Base-by-base conservation (phyloP, 495 filamentous ascomycete genomes). In the Aspergillus asperescens region DNA sequence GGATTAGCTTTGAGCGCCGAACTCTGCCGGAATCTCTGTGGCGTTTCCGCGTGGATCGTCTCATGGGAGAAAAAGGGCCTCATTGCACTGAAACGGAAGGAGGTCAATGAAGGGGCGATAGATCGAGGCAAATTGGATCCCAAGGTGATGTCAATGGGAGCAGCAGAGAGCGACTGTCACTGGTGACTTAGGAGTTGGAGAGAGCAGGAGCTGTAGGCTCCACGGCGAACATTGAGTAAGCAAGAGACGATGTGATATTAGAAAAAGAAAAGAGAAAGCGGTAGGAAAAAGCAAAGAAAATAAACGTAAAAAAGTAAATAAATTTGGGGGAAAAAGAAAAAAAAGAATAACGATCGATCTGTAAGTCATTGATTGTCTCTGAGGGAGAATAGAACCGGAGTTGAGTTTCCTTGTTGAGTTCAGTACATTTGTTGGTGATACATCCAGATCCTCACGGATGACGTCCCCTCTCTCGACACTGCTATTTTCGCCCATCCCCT, bases 381-480 rank as follows among this genome's bases (percentile, higher is more conserved):
- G 41, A 16, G 16, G 37, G 52, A 40, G 32, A 43, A 45, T 25
- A n/a, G 13, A 37, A 52, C 12, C 31, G 13, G 40, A 48, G 31
- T 41, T 46, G 51, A 37, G 48, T 51, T 64, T 62, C 54, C 62
- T 47, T 24, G 46, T 62, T 54, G 42, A 56, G 59, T 37, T 22
- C 32, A 48, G 28, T 18, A 52, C 39, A 38, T 56, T 49, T 31
- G 44, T 19, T 43, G 27, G 48, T 69, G 65, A 67, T 65, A 64
- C 61, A 72, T 72, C 58, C 28, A 52, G 22, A 62, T 25, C 66
- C 41, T n/a, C 41, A 38, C 38, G 32, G n/a, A n/a, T 28, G 25
- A 9, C 48, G 38, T 47, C 41, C 35, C 13, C 57, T 56, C 58
- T 32, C 41, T 45, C 45, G 31, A 18, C 41, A 42, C 38, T 39